These are phyloP conservation scores for Tardiomyces digboiensis DNA, from an alignment of 1,139 yeast genomes.

Conservation along the genomic window DNA sequence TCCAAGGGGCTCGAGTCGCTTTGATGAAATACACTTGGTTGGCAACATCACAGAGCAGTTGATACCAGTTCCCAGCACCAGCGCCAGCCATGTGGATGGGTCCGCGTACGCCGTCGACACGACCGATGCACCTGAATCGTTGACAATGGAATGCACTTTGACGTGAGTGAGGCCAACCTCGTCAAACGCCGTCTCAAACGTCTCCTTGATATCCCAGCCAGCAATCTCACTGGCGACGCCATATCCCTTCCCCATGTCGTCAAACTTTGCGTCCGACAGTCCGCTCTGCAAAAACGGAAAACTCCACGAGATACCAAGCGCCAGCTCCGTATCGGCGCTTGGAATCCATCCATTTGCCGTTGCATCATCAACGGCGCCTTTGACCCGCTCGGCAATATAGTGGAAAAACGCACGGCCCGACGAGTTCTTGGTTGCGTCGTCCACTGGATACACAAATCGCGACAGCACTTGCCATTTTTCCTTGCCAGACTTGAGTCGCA, in stretches of 20 bases:
- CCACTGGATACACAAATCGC: constrained; percentile 8
- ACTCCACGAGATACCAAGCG: constrained; percentile 25
- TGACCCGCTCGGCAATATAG: constrained; percentile 45
- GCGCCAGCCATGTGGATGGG: constrained; percentile 64
- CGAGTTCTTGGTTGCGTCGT: constrained; percentile 14
- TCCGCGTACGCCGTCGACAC: constrained; percentile 64
- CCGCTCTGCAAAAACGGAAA: constrained; percentile 23
- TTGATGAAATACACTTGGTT: constrained; percentile 5
- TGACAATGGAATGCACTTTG: constrained; percentile 69
- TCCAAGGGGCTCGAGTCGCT: constrained; percentile 1
- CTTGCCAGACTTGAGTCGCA: constrained; percentile 44
- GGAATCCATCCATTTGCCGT: constrained; percentile 33
- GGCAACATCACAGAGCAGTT: constrained; percentile 38
- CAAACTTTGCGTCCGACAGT: constrained; percentile 57
- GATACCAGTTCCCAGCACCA: constrained; percentile 89
- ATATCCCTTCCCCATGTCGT: constrained; percentile 92
- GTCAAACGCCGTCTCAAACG: constrained; percentile 45
- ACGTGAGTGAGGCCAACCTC: constrained; percentile 46
- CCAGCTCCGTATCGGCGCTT: constrained; percentile 1
- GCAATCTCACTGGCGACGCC: constrained; percentile 57
- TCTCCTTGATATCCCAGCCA: constrained; percentile 62
- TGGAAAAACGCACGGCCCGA: constrained; percentile 55
- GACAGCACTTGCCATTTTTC: neutral
- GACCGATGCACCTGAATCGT: constrained; percentile 84
- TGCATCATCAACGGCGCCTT: constrained; percentile 44